Percentiles rank a stretch among this genome's conserved stretches.
These are phyloP conservation scores for Fusarium kyushuense DNA, from an alignment of 2,329 filamentous ascomycete species.

Conservation along the genomic window DNA sequence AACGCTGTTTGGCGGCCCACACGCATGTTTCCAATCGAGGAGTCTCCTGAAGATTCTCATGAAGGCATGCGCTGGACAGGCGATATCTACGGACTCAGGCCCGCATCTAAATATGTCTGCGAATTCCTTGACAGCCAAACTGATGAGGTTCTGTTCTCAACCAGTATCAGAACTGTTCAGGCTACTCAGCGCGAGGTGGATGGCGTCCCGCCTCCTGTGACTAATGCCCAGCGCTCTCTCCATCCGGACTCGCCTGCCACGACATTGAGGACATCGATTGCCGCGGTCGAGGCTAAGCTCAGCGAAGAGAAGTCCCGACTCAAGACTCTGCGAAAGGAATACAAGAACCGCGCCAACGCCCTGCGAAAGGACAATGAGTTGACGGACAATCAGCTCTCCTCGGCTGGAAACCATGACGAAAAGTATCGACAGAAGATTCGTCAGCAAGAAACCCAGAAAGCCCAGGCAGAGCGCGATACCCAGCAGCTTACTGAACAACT, in stretches of 20 bases:
- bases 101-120: conserved; percentile 80
- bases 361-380: conserved; percentile 81
- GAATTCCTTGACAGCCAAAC: conserved; percentile 79
- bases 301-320: conserved; percentile 76
- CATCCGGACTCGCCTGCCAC: conserved; percentile 82
- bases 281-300: conserved; percentile 76
- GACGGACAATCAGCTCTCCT: conserved; percentile 73
- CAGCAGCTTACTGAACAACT: conserved; percentile 67
- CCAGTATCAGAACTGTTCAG: conserved; percentile 75
- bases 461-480: conserved; percentile 70
- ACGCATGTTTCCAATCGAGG: conserved; percentile 69
- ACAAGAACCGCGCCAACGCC: conserved; percentile 74
- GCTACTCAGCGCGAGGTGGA: conserved; percentile 56
- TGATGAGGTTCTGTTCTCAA: conserved; percentile 75
- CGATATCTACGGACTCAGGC: conserved; percentile 75
- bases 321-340: conserved; percentile 79
- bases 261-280: conserved; percentile 81
- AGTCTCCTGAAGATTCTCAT: conserved; percentile 50
- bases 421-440: conserved; percentile 79
- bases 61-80: conserved; percentile 74
- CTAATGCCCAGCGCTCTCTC: conserved; percentile 68
- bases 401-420: conserved; percentile 79
- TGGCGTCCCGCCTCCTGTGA: conserved; percentile 46
- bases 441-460: conserved; percentile 80
- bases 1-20: conserved; percentile 84